A percentile compares a stretch with the other conserved stretches of the same genome.
These are phyloP conservation scores for Gynochthodes officinalis DNA, from an alignment of 257 asterid genomes.

Conservation along the genomic window DNA sequence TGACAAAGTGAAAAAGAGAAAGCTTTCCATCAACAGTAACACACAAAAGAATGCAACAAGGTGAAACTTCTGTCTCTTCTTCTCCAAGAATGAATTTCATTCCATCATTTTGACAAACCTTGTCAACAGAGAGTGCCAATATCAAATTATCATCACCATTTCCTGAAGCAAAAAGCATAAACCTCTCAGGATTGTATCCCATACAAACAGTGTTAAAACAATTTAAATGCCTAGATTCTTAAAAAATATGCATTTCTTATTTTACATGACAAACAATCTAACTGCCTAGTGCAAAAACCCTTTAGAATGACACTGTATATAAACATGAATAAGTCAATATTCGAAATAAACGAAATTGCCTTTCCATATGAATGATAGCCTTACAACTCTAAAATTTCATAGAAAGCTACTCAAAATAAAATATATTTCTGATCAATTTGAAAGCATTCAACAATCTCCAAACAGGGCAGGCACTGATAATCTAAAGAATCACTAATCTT, in stretches of 20 bases:
- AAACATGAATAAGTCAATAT: background rate
- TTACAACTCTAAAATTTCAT: background rate
- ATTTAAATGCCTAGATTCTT: background rate
- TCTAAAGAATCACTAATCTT: background rate
- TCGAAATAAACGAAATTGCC: background rate
- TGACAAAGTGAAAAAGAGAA: conserved; percentile 73
- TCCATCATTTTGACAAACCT: conserved; percentile 62
- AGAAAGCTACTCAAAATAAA: background rate
- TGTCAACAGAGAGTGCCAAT: conserved; percentile 69
- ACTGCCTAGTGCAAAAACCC: background rate
- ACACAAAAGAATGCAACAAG: conserved; percentile 74
- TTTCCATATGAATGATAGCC: background rate
- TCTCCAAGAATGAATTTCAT: conserved; percentile 55
- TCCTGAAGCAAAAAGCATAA: conserved; percentile 36
- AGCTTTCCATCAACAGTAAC: conserved; percentile 82
- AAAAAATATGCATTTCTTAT: background rate
- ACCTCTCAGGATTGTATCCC: conserved; percentile 2
- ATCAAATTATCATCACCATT: conserved; percentile 75
- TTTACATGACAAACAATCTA: background rate
- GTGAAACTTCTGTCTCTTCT: conserved; percentile 71
- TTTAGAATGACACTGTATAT: background rate
- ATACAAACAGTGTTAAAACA: background rate
- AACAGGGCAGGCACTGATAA: background rate
- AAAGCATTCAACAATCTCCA: background rate
- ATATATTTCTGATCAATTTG: background rate